phyloP scores from a whole-genome alignment of 257 asterid species.

The Avicennia marina region DNA sequence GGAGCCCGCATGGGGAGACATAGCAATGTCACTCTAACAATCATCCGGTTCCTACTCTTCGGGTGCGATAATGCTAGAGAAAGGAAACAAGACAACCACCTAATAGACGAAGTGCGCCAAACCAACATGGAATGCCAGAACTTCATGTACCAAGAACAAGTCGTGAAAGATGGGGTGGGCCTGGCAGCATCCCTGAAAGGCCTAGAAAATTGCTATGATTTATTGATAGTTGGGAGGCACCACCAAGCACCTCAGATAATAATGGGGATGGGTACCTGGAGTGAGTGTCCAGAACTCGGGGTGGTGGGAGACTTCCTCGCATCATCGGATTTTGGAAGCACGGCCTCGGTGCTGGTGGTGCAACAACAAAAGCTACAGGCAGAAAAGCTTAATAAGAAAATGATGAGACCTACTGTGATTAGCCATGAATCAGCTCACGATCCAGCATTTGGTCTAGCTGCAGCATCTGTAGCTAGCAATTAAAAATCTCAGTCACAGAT shows the following conservation, averaged over 20 bases:
- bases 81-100: neutral
- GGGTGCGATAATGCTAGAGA: conserved; percentile 10
- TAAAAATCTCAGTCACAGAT: no score
- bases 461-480: no score
- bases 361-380: no score
- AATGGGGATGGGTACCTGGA: conserved; percentile 94
- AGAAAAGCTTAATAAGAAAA: no score
- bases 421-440: no score
- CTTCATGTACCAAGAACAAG: conserved; percentile 42
- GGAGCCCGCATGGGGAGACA: conserved; percentile 74
- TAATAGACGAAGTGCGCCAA: conserved; percentile 48
- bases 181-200: conserved; percentile 71
- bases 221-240: conserved; percentile 79
- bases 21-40: conserved; percentile 51
- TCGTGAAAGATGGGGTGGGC: conserved; percentile 81
- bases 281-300: conserved; percentile 95
- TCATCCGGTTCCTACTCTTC: conserved; percentile 51
- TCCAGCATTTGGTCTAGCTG: no score
- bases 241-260: no score
- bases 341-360: conserved; percentile 76
- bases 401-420: no score
- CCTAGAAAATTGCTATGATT: conserved; percentile 52
- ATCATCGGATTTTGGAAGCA: conserved; percentile 77
- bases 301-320: conserved; percentile 88
- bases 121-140: conserved; percentile 62